phyloP scores from a whole-genome alignment of 306 rosid species.

The Cicer pinnatifidum region DNA sequence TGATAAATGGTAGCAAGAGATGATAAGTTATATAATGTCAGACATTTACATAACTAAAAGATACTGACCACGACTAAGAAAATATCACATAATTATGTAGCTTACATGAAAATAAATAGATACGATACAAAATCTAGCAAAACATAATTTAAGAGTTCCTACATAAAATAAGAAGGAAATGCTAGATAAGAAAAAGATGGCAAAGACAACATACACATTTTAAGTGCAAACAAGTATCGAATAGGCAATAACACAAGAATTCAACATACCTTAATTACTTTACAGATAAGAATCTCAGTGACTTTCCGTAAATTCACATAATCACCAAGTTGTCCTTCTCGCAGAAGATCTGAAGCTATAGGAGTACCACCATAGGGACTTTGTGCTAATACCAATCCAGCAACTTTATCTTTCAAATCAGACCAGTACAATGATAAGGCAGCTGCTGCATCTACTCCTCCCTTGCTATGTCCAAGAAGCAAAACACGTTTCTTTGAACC shows the following conservation, averaged over 20 bases:
- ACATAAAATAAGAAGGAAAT: not conserved
- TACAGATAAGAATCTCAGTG: constrained; percentile 86
- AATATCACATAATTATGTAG: not conserved
- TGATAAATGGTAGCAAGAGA: constrained; percentile 38
- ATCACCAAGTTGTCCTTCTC: constrained; percentile 98
- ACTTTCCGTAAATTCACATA: constrained; percentile 89
- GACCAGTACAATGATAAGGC: constrained; percentile 96
- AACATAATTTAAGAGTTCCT: constrained; percentile 4
- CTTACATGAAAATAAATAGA: constrained; percentile 10
- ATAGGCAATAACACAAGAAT: not conserved
- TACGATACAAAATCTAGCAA: constrained; percentile 9
- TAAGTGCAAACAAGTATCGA: constrained; percentile 18
- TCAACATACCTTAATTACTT: constrained; percentile 77
- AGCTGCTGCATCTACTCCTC: constrained; percentile 99
- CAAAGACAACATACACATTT: constrained; percentile 6
- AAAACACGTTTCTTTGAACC: constrained; percentile 87
- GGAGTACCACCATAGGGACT: constrained; percentile 99
- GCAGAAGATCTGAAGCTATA: constrained; percentile 91
- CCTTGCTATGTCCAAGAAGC: constrained; percentile 99
- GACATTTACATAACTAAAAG: not conserved
- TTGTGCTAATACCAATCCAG: constrained; percentile 89
- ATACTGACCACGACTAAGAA: not conserved
- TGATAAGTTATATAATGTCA: constrained; percentile 17
- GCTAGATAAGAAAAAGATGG: constrained; percentile 1
- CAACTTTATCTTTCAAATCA: constrained; percentile 94